phyloP scores from a whole-genome alignment of 495 filamentous ascomycete genomes.

The Poronia punctata region DNA sequence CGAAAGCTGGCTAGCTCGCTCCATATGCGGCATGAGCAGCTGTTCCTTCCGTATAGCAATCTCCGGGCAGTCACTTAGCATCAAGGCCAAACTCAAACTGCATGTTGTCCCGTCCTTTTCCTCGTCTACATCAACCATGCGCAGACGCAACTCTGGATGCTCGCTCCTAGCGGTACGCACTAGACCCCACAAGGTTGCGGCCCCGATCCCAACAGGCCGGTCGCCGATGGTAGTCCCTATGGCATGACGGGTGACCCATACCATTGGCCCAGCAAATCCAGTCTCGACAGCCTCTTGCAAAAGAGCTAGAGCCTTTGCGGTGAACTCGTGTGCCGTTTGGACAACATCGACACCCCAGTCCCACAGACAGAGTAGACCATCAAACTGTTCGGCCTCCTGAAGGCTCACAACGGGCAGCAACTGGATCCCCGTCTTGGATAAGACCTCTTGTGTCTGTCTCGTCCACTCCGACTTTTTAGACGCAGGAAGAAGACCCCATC shows the following conservation, averaged over 20 bases:
- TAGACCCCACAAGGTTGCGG: conserved; percentile 22
- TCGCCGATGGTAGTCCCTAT: conserved; percentile 15
- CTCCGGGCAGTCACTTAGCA: conserved; percentile 12
- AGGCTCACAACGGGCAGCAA: conserved; percentile 6
- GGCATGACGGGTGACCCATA: conserved; percentile 24
- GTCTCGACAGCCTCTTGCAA: conserved; percentile 12
- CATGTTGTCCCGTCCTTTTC: background rate
- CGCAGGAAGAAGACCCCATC: conserved; percentile 1
- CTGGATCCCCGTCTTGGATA: conserved; percentile 11
- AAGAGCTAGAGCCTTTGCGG: conserved; percentile 14
- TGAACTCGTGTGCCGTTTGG: conserved; percentile 8
- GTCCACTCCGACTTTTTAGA: background rate
- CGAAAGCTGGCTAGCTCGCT: conserved; percentile 3
- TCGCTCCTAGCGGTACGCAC: conserved; percentile 24
- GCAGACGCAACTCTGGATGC: conserved; percentile 22
- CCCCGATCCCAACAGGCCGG: conserved; percentile 9
- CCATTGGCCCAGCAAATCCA: conserved; percentile 11
- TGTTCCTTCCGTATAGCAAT: conserved; percentile 11
- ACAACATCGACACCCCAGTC: conserved; percentile 17
- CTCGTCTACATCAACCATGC: conserved; percentile 19
- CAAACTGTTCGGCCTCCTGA: conserved; percentile 13
- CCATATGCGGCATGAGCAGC: conserved; percentile 10
- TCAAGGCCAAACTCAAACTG: conserved; percentile 10
- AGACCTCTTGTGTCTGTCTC: background rate
- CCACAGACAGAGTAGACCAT: conserved; percentile 23